phyloP scores from a whole-genome alignment of 1,284 basidiomycete genomes.

The Ganoderma sinense region DNA sequence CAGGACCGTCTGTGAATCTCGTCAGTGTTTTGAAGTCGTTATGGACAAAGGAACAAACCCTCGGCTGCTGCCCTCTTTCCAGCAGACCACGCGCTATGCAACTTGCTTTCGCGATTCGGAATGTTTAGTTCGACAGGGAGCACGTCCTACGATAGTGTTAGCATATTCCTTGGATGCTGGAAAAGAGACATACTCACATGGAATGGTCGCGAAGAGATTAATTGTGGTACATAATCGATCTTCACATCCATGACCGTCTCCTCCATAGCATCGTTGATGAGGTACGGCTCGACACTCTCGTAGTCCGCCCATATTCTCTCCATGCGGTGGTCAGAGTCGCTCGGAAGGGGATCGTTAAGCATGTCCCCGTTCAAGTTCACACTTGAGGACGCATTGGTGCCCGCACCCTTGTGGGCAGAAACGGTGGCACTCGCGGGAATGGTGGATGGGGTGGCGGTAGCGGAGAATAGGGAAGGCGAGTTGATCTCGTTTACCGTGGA shows the following conservation, averaged over 20 bases:
- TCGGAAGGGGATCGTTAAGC: conserved; percentile 58
- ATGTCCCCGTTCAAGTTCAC: conserved; percentile 35
- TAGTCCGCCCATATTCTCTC: conserved; percentile 85
- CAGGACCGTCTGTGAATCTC: conserved; percentile 72
- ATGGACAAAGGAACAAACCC: conserved; percentile 49
- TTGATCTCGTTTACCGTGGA: conserved; percentile 80
- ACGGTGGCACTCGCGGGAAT: conserved; percentile 24
- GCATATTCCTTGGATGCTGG: neutral
- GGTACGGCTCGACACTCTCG: conserved; percentile 77
- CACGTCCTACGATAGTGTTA: conserved; percentile 60
- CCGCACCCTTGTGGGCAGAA: conserved; percentile 23
- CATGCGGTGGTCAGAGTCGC: conserved; percentile 81
- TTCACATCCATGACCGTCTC: conserved; percentile 60
- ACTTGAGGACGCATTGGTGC: conserved; percentile 18
- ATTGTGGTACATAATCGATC: conserved; percentile 54
- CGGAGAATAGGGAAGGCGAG: conserved; percentile 50
- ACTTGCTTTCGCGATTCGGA: conserved; percentile 70
- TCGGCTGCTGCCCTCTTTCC: conserved; percentile 66
- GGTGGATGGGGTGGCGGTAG: conserved; percentile 42
- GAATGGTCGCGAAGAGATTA: conserved; percentile 59
- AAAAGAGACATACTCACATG: conserved; percentile 52
- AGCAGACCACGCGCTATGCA: conserved; percentile 48
- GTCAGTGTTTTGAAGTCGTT: neutral
- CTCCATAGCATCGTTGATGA: conserved; percentile 57
- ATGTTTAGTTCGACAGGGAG: conserved; percentile 81